Evolutionary conservation across 1,139 yeast genomes (phyloP).

Genomic region (Chernovozyma sophiae-reginae): DNA sequence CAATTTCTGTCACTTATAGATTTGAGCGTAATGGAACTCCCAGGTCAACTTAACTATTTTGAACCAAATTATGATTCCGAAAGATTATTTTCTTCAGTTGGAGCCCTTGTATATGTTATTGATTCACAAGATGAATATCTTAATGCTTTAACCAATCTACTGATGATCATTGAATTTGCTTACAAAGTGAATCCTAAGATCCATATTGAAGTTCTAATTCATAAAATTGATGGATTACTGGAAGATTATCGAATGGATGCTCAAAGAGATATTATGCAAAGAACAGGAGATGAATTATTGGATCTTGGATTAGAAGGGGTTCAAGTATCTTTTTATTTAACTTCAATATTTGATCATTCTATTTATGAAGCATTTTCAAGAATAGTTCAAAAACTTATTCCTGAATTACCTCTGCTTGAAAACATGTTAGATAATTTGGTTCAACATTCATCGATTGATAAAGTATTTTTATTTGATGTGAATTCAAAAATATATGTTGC

Average conservation of each 20-base stretch:
- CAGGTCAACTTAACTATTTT: slow-evolving; percentile 88
- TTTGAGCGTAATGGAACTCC: slow-evolving; percentile 90
- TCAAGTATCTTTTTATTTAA: slow-evolving; percentile 83
- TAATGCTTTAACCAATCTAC: slow-evolving; percentile 83
- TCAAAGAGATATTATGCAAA: slow-evolving; percentile 92
- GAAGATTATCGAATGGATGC: slow-evolving; percentile 94
- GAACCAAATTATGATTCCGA: slow-evolving; percentile 83
- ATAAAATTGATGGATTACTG: slow-evolving; percentile 89
- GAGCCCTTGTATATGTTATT: slow-evolving; percentile 92
- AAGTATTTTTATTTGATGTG: slow-evolving; percentile 87
- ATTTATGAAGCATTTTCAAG: slow-evolving; percentile 94
- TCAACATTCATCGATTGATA: slow-evolving; percentile 86
- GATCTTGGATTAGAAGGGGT: slow-evolving; percentile 91
- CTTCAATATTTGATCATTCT: slow-evolving; percentile 93
- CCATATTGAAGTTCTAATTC: slow-evolving; percentile 88
- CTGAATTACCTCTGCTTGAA: slow-evolving; percentile 84
- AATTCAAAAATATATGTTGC: slow-evolving; percentile 95
- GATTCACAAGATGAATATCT: slow-evolving; percentile 94
- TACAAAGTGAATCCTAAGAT: slow-evolving; percentile 80
- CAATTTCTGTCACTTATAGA: slow-evolving; percentile 77
- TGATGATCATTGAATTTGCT: slow-evolving; percentile 86
- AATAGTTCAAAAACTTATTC: slow-evolving; percentile 84
- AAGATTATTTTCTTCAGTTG: slow-evolving; percentile 72
- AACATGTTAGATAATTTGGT: slow-evolving; percentile 85
- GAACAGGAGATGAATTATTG: slow-evolving; percentile 87